Evolutionary conservation across 2,329 filamentous ascomycete species (phyloP), one percentile per base, ranked within the genome.

Genomic region (Trichoderma polysporum): DNA sequence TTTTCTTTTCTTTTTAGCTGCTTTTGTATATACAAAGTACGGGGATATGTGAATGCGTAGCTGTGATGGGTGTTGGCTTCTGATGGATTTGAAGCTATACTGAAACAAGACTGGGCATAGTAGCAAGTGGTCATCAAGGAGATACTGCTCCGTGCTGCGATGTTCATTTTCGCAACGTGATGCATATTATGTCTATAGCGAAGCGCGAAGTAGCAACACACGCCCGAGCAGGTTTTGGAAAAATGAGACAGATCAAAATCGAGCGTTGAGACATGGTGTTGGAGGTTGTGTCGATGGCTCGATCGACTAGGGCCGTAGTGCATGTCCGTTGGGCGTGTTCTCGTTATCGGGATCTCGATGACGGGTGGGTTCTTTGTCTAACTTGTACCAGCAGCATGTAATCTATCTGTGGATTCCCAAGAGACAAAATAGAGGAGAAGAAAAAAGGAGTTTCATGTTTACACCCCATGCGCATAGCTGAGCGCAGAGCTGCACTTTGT

Each of bases 261-360:
- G 22, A 15, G 22, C 13, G 29, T 15, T 47, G 57, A 35, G 41
- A 50, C 57, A 31, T 10, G 25, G 7, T 31, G 47, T 15, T 52
- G 29, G 29, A 62, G 59, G 45, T n/a, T 39, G 49, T 39, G 25
- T 13, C 25, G 59, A 53, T 52, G 59, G 56, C 22, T 61, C 47
- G 59, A 62, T 62, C 59, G 59, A 41, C 59, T 39, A 62, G 25
- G 59, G 59, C 47, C 47, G 29, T 39, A 62, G 47, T 53, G 59
- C 59, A 53, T 62, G 33, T 52, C 15, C 17, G 3, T 7, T 50
- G 58, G 58, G 59, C 47, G 59, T 52, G 58, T 62, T 47, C 47
- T 62, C 22, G 59, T 41, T 52, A 59, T 59, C 39, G 27, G 5
- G 8, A 62, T 62, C 33, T 17, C 47, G 47, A 62, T 49, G 47